Evolutionary conservation across 75 land plant genomes (phyloP), one percentile per base, ranked within the genome.

Genomic region (Adiantum capillusveneris): DNA sequence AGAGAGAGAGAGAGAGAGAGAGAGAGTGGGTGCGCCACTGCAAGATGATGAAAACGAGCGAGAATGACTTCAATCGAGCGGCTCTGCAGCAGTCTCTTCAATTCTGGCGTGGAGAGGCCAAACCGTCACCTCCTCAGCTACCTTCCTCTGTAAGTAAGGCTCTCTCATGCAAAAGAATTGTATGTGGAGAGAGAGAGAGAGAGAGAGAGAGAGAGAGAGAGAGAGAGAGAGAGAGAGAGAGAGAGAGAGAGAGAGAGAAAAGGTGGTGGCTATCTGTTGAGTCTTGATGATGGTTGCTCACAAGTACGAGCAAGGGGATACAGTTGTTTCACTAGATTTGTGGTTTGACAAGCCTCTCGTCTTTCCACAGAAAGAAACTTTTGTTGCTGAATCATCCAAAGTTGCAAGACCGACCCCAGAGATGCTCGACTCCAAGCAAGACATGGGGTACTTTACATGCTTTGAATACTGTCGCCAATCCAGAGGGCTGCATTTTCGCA

Each of bases 51-150:
- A 46, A 46, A 46, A 14, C 13, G 22, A 46, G 17, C 17, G 50
- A 46, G 17, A 46, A n/a, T 18, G 50, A 21, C 5, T 46, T 46
- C 50, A 14, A 46, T 6, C 50, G 22, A 3, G 22, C 18, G 5
- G 50, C 50, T 46, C 50, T 46, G 22, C 50, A 21, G 22, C 13
- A 46, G 50, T 46, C 50, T 46, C 50, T 46, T 21, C 50, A 18
- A n/a, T 46, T 46, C 50, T 46, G 50, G 50, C 50, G 50, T 21
- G 6, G 50, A 5, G 37, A 34, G 37, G 3, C 37, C 7, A 34
- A 34, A 34, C 50, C 50, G 6, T 21, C 50, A 2, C 17, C 50
- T 6, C 50, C 50, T 6, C 50, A n/a, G 3, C 17, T 14, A 3
- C 17, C 17, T 46, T 2, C 50, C 22, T 21, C 50, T 46, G 18